Conservation (phyloP, 164 flowering plant species). For the Dillenia suffruticosa region DNA sequence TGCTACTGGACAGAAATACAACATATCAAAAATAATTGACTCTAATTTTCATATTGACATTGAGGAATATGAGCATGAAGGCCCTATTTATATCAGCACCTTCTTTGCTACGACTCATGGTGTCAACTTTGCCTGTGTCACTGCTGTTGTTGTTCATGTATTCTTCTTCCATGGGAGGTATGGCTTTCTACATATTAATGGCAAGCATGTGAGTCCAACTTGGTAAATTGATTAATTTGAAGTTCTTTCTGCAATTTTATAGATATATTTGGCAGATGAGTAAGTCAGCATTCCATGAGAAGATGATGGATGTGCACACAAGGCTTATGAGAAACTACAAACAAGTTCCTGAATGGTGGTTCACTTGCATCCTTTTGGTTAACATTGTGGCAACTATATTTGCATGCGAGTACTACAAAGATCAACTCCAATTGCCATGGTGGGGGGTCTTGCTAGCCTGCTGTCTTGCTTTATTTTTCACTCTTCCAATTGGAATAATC, state of each 20-base stretch:
- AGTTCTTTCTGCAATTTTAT: not conserved
- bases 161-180: constrained; percentile 67
- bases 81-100: constrained; percentile 51
- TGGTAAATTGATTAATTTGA: too few relatives aligned
- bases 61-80: constrained; percentile 38
- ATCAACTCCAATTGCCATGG: constrained; percentile 38
- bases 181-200: not conserved
- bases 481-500: constrained; percentile 46
- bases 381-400: constrained; percentile 16
- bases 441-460: constrained; percentile 44
- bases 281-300: constrained; percentile 20
- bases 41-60: constrained; percentile 45
- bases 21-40: constrained; percentile 44
- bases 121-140: constrained; percentile 50
- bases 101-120: constrained; percentile 62
- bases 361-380: constrained; percentile 11
- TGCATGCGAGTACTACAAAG: constrained; percentile 20
- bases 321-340: constrained; percentile 41
- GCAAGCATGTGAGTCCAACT: not conserved
- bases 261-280: constrained; percentile 22
- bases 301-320: constrained; percentile 37
- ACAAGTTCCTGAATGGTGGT: constrained; percentile 51
- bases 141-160: constrained; percentile 28
- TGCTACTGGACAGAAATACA: constrained; percentile 40
- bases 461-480: constrained; percentile 29